Conservation (phyloP, 768 basidiomycete genomes). For the Mycena venus region DNA sequence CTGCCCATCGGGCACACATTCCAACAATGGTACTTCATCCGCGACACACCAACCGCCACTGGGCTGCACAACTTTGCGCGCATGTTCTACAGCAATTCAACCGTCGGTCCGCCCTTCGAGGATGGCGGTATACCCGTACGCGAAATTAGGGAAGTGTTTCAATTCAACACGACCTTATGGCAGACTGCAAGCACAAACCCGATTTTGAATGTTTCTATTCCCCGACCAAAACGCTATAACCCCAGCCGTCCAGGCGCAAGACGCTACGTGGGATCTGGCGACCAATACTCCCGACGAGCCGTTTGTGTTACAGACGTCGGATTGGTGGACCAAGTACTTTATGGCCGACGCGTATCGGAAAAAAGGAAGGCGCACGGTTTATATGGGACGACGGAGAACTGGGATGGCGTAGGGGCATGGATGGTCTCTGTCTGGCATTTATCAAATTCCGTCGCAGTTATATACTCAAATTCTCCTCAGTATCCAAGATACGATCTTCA, state of each 20-base stretch:
- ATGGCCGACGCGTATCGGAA: slow-evolving; percentile 9
- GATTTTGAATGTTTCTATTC: slow-evolving; percentile 12
- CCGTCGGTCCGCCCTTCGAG: slow-evolving; percentile 10
- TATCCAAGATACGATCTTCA: too few relatives aligned
- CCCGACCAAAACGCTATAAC: slow-evolving; percentile 17
- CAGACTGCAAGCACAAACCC: slow-evolving; percentile 20
- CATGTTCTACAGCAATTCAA: slow-evolving; percentile 15
- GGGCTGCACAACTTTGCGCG: slow-evolving; percentile 24
- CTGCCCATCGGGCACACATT: slow-evolving; percentile 24
- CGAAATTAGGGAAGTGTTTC: slow-evolving; percentile 16
- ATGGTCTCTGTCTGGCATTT: slow-evolving; percentile 7
- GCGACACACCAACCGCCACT: slow-evolving; percentile 11
- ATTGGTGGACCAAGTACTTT: slow-evolving; percentile 30
- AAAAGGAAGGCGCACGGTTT: slow-evolving; percentile 20
- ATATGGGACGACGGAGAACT: slow-evolving; percentile 8
- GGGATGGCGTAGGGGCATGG: slow-evolving; percentile 26
- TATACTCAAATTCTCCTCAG: too few relatives aligned
- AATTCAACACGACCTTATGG: slow-evolving; percentile 26
- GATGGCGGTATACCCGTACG: slow-evolving; percentile 20
- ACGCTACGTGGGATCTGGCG: slow-evolving; percentile 24
- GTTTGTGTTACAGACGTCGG: slow-evolving; percentile 19
- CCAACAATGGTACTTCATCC: slow-evolving; percentile 26
- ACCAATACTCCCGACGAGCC: slow-evolving; percentile 17
- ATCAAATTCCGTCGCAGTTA: too few relatives aligned
- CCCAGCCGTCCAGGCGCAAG: slow-evolving; percentile 17